Percentiles rank a stretch among this genome's conserved stretches.
Conservation (phyloP, 352 stramenopile genomes). For the Globisporangium nodosum region DNA sequence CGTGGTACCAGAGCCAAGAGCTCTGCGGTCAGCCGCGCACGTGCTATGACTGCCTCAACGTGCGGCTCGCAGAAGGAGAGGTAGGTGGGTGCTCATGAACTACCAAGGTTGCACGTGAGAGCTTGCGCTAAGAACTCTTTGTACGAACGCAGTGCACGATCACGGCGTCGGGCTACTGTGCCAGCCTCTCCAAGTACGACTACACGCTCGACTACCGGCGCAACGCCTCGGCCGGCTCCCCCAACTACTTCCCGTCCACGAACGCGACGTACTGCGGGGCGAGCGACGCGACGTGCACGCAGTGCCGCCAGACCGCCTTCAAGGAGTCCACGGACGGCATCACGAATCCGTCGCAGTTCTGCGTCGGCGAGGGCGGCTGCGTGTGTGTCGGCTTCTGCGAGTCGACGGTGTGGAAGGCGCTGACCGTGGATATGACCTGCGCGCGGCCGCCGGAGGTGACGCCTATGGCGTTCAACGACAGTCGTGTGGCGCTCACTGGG, state of each 20-base stretch:
- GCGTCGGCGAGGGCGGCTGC: constrained; percentile 16
- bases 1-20: constrained; percentile 42
- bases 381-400: constrained; percentile 39
- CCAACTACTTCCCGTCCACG: constrained; percentile 51
- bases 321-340: constrained; percentile 22
- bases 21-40: constrained; percentile 21
- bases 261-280: constrained; percentile 54
- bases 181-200: constrained; percentile 37
- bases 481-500: neutral
- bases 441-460: constrained; percentile 10
- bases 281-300: constrained; percentile 23
- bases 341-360: constrained; percentile 17
- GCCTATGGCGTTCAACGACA: neutral
- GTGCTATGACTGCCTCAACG: constrained; percentile 38
- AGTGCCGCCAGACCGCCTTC: constrained; percentile 10
- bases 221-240: constrained; percentile 15
- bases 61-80: constrained; percentile 5
- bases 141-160: constrained; percentile 38
- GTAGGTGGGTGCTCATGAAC: neutral
- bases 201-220: constrained; percentile 34
- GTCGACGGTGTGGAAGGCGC: constrained; percentile 20
- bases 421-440: constrained; percentile 17
- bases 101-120: too few species aligned
- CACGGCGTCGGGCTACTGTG: constrained; percentile 48
- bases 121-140: neutral